Evolutionary conservation across 2,329 filamentous ascomycete genomes (phyloP).

Genomic region (Aspergillus neotritici): DNA sequence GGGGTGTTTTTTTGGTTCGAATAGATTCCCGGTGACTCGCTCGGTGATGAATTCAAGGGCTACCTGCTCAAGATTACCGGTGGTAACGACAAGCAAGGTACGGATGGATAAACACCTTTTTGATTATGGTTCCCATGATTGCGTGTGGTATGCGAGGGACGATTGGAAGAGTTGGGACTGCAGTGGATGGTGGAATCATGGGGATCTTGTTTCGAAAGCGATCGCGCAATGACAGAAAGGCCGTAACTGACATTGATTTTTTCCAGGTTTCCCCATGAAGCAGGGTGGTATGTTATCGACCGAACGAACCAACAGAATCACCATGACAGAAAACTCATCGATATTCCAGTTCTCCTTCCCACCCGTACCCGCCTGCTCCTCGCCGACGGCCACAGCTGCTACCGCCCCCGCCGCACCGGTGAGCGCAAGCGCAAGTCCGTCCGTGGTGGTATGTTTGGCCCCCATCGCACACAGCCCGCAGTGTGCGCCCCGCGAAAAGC

Average conservation of each 20-base stretch:
- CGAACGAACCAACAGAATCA: conserved; percentile 19
- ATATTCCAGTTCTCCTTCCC: conserved; percentile 67
- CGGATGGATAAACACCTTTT: conserved; percentile 11
- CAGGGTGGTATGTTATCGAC: conserved; percentile 63
- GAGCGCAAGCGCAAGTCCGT: conserved; percentile 99
- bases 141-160: too few species aligned
- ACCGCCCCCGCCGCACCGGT: conserved; percentile 93
- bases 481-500: too few species aligned
- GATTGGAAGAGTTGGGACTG: too few species aligned
- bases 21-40: conserved; percentile 82
- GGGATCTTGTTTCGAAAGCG: neutral
- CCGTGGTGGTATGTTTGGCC: conserved; percentile 57
- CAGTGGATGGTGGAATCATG: too few species aligned
- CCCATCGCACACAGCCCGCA: neutral
- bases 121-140: neutral
- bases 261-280: conserved; percentile 93
- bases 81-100: conserved; percentile 99
- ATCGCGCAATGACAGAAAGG: conserved; percentile 5
- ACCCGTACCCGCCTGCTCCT: conserved; percentile 98
- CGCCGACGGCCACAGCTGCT: conserved; percentile 93
- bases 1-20: conserved; percentile 19
- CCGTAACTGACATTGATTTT: conserved; percentile 22
- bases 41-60: conserved; percentile 99
- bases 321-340: conserved; percentile 25
- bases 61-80: conserved; percentile 99